Base-by-base conservation (phyloP, 2,329 filamentous ascomycete genomes). In the Hypoxylon sp. region DNA sequence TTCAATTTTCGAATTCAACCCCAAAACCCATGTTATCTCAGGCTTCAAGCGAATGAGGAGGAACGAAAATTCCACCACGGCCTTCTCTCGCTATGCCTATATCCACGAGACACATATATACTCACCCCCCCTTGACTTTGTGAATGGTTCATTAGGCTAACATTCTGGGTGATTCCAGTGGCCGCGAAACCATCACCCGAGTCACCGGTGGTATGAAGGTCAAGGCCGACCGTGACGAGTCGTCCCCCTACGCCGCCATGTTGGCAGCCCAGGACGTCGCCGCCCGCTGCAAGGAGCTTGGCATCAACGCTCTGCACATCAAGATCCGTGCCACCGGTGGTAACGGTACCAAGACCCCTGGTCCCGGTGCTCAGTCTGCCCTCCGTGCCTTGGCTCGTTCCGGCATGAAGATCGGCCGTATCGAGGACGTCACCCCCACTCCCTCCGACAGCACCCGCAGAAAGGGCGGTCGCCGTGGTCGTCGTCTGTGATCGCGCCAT, bases 381-480 rank as follows among this genome's bases (percentile, higher is more conserved):
- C 95, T 99, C 86, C 96, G 96, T 83, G 97, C 96, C 79, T 92
- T 99, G 77, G 96, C 96, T 83, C 97, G 96, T 90, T 94, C 96
- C 79, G 96, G 96, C 83, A 99, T 99, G 97, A 97, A 95, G 89
- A 99, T 99, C 80, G 96, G 96, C 83, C 93, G 96, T 82, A 99
- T 99, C 80, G 96, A 99, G 92, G 96, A 99, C 84, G 96, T 99
- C 75, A 99, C 97, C 79, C 96, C 96, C 79, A 99, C 96, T 71
- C 96, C 97, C 79, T 99, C 96, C 85, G 96, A 99, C 87, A 97
- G 93, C 84, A 99, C 96, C 81, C 93, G 96, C 87, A 94, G 95
- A 89, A 99, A 99, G 94, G 96, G 96, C 89, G 96, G 96, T 98
- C 94, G 96, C 87, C 95, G 96, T 93, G 96, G 96, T 98, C 96